A percentile compares a stretch with the other conserved stretches of the same genome.
Evolutionary conservation across 2,329 filamentous ascomycete species (phyloP).

Genomic region (Colletotrichum phormii): DNA sequence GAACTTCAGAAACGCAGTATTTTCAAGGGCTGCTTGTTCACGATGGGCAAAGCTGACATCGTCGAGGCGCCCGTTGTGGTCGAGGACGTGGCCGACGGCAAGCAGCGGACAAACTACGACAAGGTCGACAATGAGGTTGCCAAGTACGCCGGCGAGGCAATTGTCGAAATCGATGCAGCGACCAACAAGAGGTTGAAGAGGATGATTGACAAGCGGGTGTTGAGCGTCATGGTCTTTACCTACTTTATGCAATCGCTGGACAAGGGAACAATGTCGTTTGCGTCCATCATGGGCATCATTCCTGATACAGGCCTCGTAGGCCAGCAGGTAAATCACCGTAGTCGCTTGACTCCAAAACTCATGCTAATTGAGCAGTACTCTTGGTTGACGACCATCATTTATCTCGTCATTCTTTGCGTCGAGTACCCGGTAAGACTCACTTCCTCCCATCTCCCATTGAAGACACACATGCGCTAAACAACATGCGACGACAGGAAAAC

Average conservation of each 20-base stretch:
- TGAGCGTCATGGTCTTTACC: constrained; percentile 63
- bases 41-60: constrained; percentile 6
- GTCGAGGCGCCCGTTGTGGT: constrained; percentile 4
- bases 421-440: constrained; percentile 51
- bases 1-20: neutral
- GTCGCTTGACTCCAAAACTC: too few species aligned
- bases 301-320: constrained; percentile 47
- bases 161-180: constrained; percentile 59
- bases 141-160: constrained; percentile 26
- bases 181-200: constrained; percentile 62
- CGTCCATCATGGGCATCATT: constrained; percentile 43
- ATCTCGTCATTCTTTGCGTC: constrained; percentile 55
- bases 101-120: constrained; percentile 25
- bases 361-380: constrained; percentile 44
- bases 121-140: constrained; percentile 29
- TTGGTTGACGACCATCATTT: constrained; percentile 51
- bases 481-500: constrained; percentile 27
- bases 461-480: neutral
- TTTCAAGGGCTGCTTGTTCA: neutral
- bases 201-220: constrained; percentile 59
- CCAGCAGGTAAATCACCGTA: constrained; percentile 34
- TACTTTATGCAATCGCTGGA: constrained; percentile 57
- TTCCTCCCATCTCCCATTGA: too few species aligned
- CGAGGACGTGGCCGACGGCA: constrained; percentile 9
- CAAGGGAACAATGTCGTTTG: constrained; percentile 44